Percentiles rank a stretch among this genome's conserved stretches.
Conservation (phyloP, 352 stramenopile genomes). For the Phytopythium aichiense region DNA sequence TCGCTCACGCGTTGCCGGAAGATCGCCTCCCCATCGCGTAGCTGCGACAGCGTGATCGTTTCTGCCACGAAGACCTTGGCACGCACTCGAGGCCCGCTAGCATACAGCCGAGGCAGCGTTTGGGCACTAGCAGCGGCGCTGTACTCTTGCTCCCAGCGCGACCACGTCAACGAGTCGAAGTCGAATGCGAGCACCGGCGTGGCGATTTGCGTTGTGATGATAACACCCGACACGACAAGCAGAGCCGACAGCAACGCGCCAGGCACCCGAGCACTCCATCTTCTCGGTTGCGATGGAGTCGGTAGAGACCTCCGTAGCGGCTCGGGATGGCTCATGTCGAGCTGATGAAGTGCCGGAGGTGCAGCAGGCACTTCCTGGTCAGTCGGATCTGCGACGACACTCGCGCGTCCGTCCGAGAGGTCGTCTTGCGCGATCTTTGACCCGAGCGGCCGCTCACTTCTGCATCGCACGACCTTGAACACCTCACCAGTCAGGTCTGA, state of each 20-base stretch:
- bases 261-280: neutral
- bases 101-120: neutral
- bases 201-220: neutral
- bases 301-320: neutral
- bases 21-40: constrained; percentile 11
- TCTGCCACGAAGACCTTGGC: constrained; percentile 18
- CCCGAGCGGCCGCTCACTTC: no score
- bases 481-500: no score
- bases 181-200: neutral
- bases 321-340: neutral
- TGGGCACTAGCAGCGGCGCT: neutral
- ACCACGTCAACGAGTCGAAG: constrained; percentile 2
- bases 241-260: neutral
- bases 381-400: no score
- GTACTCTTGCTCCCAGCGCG: neutral
- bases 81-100: constrained; percentile 13
- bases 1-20: constrained; percentile 16
- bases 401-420: no score
- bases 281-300: no score
- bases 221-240: neutral
- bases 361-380: no score
- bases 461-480: no score
- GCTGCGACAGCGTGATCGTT: constrained; percentile 9
- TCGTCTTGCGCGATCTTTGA: no score
- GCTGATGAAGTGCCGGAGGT: no score